These are phyloP conservation scores for Podospora pseudoanserina DNA, from an alignment of 495 filamentous ascomycete species.

Conservation along the genomic window DNA sequence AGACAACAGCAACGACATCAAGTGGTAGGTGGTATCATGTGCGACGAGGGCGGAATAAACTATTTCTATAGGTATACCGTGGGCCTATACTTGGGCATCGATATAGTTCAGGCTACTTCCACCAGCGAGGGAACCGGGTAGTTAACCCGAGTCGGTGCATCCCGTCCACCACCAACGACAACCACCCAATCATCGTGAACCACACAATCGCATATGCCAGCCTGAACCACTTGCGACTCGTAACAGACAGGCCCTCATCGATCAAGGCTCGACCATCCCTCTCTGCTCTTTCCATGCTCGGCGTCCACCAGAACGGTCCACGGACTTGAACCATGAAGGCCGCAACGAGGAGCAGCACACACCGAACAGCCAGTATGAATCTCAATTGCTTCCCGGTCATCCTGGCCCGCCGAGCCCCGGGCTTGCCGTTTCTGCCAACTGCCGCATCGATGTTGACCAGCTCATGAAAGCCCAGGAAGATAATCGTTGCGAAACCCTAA, in stretches of 20 bases:
- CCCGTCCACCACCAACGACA: not conserved
- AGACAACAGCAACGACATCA: not conserved
- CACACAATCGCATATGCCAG: not conserved
- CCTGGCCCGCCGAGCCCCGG: not conserved
- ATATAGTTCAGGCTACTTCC: not conserved
- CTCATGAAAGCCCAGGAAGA: not conserved
- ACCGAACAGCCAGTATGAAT: not conserved
- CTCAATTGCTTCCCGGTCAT: not conserved
- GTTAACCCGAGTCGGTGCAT: not conserved
- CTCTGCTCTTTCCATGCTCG: not conserved
- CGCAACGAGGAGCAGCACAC: not conserved
- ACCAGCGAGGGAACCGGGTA: not conserved
- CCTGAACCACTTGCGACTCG: not conserved
- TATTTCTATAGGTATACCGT: not conserved
- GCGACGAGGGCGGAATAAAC: not conserved
- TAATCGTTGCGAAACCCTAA: not conserved
- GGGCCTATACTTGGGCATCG: not conserved
- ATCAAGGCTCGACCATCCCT: not conserved
- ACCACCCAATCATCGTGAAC: not conserved
- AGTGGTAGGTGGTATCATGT: not conserved
- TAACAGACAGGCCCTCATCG: not conserved
- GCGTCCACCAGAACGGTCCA: not conserved
- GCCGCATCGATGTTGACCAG: constrained; percentile 3
- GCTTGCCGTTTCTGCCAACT: not conserved
- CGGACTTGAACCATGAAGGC: not conserved